phyloP scores from a whole-genome alignment of 768 basidiomycete genomes.

The Podaxis sp. region DNA sequence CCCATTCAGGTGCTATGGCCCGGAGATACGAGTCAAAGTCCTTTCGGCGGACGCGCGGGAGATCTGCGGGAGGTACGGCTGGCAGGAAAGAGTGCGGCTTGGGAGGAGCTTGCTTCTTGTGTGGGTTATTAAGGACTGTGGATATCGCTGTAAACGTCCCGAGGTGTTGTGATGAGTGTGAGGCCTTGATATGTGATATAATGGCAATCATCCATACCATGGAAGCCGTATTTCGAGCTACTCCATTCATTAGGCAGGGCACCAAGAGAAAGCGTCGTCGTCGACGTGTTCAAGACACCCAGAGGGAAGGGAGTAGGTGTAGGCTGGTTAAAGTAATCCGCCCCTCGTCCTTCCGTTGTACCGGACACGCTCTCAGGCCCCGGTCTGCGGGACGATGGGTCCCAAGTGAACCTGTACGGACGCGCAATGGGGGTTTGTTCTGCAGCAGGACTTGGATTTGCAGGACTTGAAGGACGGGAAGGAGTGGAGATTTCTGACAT shows the following conservation, averaged over 20 bases:
- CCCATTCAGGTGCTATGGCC: conserved; percentile 75
- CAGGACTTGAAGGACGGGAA: conserved; percentile 58
- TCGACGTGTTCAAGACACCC: conserved; percentile 48
- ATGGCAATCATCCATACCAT: conserved; percentile 52
- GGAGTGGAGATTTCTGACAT: conserved; percentile 50
- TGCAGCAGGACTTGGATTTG: conserved; percentile 31
- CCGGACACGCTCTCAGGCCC: conserved; percentile 77
- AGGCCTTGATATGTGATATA: not conserved
- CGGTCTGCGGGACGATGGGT: conserved; percentile 48
- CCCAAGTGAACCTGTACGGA: conserved; percentile 78
- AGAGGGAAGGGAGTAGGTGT: conserved; percentile 37
- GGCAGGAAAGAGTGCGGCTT: conserved; percentile 84
- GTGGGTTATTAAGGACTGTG: conserved; percentile 89
- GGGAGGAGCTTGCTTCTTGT: conserved; percentile 79
- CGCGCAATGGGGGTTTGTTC: conserved; percentile 42
- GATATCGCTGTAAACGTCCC: conserved; percentile 67
- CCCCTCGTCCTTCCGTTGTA: conserved; percentile 63
- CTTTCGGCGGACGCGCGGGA: conserved; percentile 76
- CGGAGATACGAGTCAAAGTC: conserved; percentile 85
- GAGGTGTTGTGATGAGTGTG: conserved; percentile 12
- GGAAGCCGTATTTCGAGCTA: conserved; percentile 82
- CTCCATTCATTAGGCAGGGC: conserved; percentile 70
- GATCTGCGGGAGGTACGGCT: conserved; percentile 64
- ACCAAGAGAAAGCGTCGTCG: conserved; percentile 44
- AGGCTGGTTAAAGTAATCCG: conserved; percentile 57